Conservation (phyloP, 768 basidiomycete genomes). For the Gymnopilus dilepis region DNA sequence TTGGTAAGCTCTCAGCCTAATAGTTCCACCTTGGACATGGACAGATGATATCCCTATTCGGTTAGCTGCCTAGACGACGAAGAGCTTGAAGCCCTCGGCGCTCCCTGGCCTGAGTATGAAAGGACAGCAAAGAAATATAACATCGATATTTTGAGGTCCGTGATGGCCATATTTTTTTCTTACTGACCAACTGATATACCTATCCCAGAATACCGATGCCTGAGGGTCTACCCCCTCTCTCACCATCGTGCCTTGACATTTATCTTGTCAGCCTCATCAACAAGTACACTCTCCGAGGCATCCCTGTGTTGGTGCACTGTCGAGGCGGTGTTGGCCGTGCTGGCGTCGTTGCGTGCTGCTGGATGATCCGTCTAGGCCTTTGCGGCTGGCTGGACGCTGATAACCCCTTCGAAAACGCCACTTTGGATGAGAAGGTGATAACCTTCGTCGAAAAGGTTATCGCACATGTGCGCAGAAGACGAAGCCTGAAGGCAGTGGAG, state of each 20-base stretch:
- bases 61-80: slow-evolving; percentile 81
- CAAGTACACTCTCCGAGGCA: slow-evolving; percentile 74
- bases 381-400: slow-evolving; percentile 63
- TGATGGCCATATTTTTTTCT: slow-evolving; percentile 3
- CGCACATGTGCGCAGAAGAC: slow-evolving; percentile 68
- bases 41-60: slow-evolving; percentile 4
- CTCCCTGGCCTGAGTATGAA: slow-evolving; percentile 82
- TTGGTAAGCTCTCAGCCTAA: slow-evolving; percentile 71
- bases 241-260: slow-evolving; percentile 59
- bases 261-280: slow-evolving; percentile 70
- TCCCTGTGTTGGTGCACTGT: slow-evolving; percentile 84
- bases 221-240: slow-evolving; percentile 84
- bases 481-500: slow-evolving; percentile 92
- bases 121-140: slow-evolving; percentile 63
- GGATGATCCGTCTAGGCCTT: slow-evolving; percentile 92
- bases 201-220: slow-evolving; percentile 78
- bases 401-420: slow-evolving; percentile 5
- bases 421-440: slow-evolving; percentile 49
- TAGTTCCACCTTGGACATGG: no score
- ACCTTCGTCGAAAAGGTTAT: slow-evolving; percentile 77
- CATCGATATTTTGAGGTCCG: slow-evolving; percentile 80
- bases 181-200: background rate
- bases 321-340: slow-evolving; percentile 94
- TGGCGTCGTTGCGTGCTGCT: slow-evolving; percentile 89
- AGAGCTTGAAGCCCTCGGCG: slow-evolving; percentile 87